Evolutionary conservation across 202 grass and related monocot species (phyloP).

Genomic region (Miscanthus sacchariflorus): DNA sequence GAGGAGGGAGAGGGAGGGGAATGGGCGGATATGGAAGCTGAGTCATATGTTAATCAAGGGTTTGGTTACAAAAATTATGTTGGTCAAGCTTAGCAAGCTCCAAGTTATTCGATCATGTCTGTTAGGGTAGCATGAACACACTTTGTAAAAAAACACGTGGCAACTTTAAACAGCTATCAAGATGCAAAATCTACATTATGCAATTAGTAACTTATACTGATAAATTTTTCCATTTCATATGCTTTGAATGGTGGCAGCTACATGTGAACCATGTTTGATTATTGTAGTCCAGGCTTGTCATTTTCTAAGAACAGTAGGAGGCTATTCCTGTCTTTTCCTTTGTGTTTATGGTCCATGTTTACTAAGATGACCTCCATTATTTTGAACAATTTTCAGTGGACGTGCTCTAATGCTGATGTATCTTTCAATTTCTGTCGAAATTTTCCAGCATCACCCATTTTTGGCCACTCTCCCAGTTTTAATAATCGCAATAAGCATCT

Average conservation of each 20-base stretch:
- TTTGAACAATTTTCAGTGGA: no score
- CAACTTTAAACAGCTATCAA: background rate
- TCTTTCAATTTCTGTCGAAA: no score
- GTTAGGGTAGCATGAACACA: background rate
- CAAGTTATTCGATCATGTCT: background rate
- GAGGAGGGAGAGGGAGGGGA: background rate
- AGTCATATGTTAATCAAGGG: background rate
- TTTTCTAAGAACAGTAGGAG: no score
- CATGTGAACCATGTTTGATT: background rate
- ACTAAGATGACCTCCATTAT: no score
- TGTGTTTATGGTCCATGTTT: no score
- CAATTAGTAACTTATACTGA: no score
- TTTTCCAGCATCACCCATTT: no score
- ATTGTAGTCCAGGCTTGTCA: background rate
- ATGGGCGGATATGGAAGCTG: background rate
- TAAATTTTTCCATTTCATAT: background rate
- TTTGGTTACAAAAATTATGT: background rate
- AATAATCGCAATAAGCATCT: no score
- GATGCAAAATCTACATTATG: no score
- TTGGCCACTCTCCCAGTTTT: no score
- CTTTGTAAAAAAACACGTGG: background rate
- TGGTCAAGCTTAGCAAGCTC: background rate
- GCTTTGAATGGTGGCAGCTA: background rate
- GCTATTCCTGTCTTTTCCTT: no score
- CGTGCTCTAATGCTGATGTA: no score